Base-by-base conservation (phyloP, 2,329 filamentous ascomycete species). In the Aspergillus calidoustus region DNA sequence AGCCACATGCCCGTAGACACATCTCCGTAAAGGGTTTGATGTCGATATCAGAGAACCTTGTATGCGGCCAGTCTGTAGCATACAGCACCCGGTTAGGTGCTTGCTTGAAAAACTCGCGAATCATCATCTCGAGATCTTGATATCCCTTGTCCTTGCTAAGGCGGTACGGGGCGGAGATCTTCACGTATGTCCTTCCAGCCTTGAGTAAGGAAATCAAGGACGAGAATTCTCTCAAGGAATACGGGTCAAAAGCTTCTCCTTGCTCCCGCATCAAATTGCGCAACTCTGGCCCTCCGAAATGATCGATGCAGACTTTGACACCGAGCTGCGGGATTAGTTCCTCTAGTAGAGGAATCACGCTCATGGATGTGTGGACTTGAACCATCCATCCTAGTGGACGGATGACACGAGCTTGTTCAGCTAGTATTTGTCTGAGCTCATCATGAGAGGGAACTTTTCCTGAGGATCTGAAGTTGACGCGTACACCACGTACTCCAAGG, bases 61-160 rank as follows among this genome's bases (percentile, higher is more conserved):
- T 89, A 71, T 89, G 86, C 22, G 87, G 87, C 87, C 86, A 89
- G 67, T 89, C 86, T 0, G 84, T 86, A 1, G 85, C 86, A 71
- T 86, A 89, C 0, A 88, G 80, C 9, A 86, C 76, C 17, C 80
- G 76, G 23, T 79, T 72, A 2, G 77, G 77, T 11, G 79, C 81
- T 4, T 79, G 72, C 3, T 72, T 71, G 38, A 87, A 66, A 7
- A 88, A 72, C 66, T 87, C 82, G 15, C 71, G 74, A 8, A 80
- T 81, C 44, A 88, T 72, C 2, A 78, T 77, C 56, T 83, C 79
- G 3, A 86, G 65, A 50, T 84, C 78, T 30, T 73, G 74, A 61
- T 82, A 77, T 23, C 79, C 68, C 7, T 74, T 72, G 55, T 83
- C 78, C 46, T 76, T 72, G 51, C 80, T 82, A 41, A 87, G 76